Percentiles rank a stretch among this genome's conserved stretches.
Evolutionary conservation across 352 stramenopile species (phyloP).

Genomic region (Pythium dissotocum): DNA sequence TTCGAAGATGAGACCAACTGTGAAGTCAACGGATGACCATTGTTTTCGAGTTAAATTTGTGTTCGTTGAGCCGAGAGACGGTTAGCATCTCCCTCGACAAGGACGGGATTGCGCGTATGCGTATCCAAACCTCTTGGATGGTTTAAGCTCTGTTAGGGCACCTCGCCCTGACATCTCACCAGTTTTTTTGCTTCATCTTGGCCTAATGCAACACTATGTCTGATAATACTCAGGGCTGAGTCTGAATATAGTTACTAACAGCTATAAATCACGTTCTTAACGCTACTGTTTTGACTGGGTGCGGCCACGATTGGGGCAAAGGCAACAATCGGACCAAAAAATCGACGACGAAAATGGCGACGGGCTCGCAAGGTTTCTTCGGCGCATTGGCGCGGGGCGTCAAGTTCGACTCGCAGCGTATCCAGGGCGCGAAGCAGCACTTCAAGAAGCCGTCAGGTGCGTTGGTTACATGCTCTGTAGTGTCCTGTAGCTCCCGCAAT

Average conservation of each 20-base stretch:
- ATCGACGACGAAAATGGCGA: constrained; percentile 42
- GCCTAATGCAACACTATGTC: background rate
- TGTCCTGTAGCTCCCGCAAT: constrained; percentile 7
- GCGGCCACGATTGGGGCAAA: background rate
- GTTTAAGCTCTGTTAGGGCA: constrained; percentile 82
- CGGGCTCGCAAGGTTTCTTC: constrained; percentile 53
- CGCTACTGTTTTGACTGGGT: constrained; percentile 14
- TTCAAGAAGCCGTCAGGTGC: constrained; percentile 52
- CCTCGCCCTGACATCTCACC: constrained; percentile 54
- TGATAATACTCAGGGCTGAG: constrained; percentile 9
- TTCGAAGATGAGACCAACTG: constrained; percentile 37
- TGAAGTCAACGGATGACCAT: constrained; percentile 27
- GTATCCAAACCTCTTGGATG: constrained; percentile 82
- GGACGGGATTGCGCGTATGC: constrained; percentile 87
- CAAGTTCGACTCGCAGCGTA: constrained; percentile 61
- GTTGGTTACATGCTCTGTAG: constrained; percentile 13
- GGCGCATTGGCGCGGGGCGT: constrained; percentile 65
- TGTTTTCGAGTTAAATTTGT: constrained; percentile 26
- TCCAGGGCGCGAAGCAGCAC: constrained; percentile 57
- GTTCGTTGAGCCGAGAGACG: constrained; percentile 94
- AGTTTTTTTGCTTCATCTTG: constrained; percentile 46
- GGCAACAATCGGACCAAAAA: background rate
- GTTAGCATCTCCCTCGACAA: constrained; percentile 95
- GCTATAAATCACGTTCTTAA: constrained; percentile 8
- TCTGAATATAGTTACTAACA: background rate